Evolutionary conservation across 2,329 filamentous ascomycete genomes (phyloP), one percentile per base, ranked within the genome.

Genomic region (Penicillium sp.): DNA sequence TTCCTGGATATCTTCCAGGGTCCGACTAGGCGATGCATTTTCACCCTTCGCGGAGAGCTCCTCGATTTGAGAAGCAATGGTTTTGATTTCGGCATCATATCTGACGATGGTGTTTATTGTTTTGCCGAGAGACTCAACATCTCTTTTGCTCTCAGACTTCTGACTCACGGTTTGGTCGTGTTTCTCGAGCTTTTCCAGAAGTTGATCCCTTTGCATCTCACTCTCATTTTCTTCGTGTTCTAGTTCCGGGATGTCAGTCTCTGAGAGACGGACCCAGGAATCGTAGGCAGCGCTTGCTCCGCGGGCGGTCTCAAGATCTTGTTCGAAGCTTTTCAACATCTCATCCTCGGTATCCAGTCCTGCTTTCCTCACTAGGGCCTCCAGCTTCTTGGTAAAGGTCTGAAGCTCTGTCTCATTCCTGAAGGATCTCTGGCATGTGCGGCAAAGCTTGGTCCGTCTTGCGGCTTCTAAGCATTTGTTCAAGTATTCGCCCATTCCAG

Each of bases 1-100:
- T 36, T 85, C 80, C 52, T 92, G 84, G 36, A 96, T 88, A 49
- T 92, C 85, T 37, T 94, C 85, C 5, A 87, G 75, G 18, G 84
- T 85, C 45, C 85, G 79, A 10, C 77, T 75, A 7, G 73, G 62
- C 9, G 77, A 76, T 16, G 74, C 72, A 10, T 81, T 77, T 54
- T 83, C 79, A 57, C 95, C 84, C 50, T 88, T 87, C 6, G 80
- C 79, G 41, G 78, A 73, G 33, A 95, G 76, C 37, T 84, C 79
- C 39, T 82, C 73, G 33, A 95, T 82, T 59, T 95, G 84, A 26
- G 68, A 67, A 53, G 85, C 77, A 4, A 85, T 79, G 25, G 81
- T 80, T 31, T 72, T 71, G 42, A 90, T 84, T 30, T 95, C 86
- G 43, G 72, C 75, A 47, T 79, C 70, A 29, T 82, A 82, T 59